A percentile compares a stretch with the other conserved stretches of the same genome.
Evolutionary conservation across 768 basidiomycete genomes (phyloP).

Genomic region (Gautieria morchelliformis): DNA sequence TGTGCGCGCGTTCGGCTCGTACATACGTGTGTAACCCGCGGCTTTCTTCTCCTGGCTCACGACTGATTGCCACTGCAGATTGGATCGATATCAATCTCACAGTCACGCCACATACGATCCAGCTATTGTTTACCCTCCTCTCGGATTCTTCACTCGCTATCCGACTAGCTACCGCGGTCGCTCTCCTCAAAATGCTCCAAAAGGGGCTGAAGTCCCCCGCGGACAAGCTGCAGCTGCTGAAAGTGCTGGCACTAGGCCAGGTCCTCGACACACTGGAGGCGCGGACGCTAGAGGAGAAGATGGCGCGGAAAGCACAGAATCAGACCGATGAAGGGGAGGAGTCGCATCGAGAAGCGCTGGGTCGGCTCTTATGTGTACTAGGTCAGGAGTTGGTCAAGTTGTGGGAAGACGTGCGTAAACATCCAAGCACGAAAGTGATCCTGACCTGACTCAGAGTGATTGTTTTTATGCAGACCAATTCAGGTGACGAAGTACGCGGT

Average conservation of each 20-base stretch:
- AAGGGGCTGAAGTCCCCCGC: conserved; percentile 89
- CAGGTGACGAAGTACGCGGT: conserved; percentile 46
- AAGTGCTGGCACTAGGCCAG: conserved; percentile 77
- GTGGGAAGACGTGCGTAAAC: conserved; percentile 51
- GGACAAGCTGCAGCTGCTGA: conserved; percentile 84
- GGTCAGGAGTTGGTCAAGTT: conserved; percentile 81
- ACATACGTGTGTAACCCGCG: conserved; percentile 65
- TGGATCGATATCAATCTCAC: conserved; percentile 98
- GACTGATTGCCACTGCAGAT: conserved; percentile 35
- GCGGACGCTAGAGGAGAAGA: conserved; percentile 60
- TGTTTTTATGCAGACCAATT: conserved; percentile 37
- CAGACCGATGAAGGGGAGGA: conserved; percentile 82
- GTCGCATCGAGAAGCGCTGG: conserved; percentile 82
- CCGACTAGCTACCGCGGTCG: conserved; percentile 72
- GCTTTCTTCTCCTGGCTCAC: background rate
- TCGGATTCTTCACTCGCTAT: conserved; percentile 70
- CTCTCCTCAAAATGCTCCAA: conserved; percentile 72
- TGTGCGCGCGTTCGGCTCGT: conserved; percentile 85
- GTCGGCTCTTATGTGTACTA: conserved; percentile 69
- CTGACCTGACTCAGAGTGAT: background rate
- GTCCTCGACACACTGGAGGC: conserved; percentile 75
- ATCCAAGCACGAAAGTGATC: background rate
- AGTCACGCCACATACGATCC: conserved; percentile 82
- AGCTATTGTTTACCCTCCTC: conserved; percentile 74
- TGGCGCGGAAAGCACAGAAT: conserved; percentile 40